A percentile compares a stretch with the other conserved stretches of the same genome.
phyloP scores from a whole-genome alignment of 805 yeast species.

The Wickerhamomyces xylosicus region DNA sequence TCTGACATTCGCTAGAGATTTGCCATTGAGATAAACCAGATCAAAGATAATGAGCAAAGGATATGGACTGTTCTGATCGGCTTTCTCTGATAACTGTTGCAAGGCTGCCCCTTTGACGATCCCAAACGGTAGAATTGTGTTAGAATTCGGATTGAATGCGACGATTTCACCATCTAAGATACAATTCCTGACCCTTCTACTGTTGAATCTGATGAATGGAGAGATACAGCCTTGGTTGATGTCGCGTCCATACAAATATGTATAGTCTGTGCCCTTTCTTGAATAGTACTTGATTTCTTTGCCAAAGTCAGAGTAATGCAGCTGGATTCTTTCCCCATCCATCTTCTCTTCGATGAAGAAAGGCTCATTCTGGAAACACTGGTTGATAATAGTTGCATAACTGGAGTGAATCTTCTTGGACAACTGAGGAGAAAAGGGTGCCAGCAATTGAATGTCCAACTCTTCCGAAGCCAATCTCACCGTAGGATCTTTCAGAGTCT shows the following conservation, averaged over 20 bases:
- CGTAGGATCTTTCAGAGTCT: constrained; percentile 41
- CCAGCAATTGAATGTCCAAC: constrained; percentile 22
- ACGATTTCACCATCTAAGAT: constrained; percentile 89
- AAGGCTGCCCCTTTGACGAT: constrained; percentile 63
- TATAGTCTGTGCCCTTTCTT: constrained; percentile 64
- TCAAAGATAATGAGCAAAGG: constrained; percentile 68
- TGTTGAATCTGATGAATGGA: constrained; percentile 30
- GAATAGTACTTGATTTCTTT: constrained; percentile 28
- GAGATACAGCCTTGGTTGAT: constrained; percentile 43
- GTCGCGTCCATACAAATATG: constrained; percentile 55
- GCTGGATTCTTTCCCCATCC: constrained; percentile 84
- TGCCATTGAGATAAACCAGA: constrained; percentile 58
- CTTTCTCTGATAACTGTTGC: constrained; percentile 35
- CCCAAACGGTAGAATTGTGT: constrained; percentile 67
- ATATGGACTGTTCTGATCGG: constrained; percentile 24
- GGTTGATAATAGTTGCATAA: constrained; percentile 39
- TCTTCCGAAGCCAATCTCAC: constrained; percentile 31
- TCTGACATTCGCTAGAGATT: constrained; percentile 42
- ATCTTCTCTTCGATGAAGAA: constrained; percentile 82
- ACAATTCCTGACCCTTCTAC: constrained; percentile 25
- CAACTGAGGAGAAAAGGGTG: constrained; percentile 64
- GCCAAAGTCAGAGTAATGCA: constrained; percentile 50
- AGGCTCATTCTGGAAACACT: constrained; percentile 24
- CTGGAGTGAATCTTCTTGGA: constrained; percentile 45
- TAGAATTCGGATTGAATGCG: constrained; percentile 58